Evolutionary conservation across 306 rosid genomes (phyloP).

Genomic region (Comarum palustre): DNA sequence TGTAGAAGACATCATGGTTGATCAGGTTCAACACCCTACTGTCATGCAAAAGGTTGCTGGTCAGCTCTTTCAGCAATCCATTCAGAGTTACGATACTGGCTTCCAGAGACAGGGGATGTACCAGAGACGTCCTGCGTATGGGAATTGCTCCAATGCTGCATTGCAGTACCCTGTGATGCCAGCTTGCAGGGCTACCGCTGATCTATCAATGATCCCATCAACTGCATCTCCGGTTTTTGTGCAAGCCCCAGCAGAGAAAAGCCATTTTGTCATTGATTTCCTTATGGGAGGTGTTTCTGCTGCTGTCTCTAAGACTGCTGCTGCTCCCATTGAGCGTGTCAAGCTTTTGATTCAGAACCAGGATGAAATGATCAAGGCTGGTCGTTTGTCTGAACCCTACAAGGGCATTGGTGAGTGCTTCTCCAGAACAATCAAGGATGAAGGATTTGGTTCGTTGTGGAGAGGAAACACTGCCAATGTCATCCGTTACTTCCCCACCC

Average conservation of each 20-base stretch:
- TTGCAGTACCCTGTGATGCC: conserved; percentile 51
- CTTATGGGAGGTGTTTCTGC: conserved; percentile 97
- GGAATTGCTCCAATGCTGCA: conserved; percentile 63
- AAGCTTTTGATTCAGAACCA: conserved; percentile 90
- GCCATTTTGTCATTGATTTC: conserved; percentile 63
- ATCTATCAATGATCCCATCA: conserved; percentile 49
- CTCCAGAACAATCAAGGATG: conserved; percentile 54
- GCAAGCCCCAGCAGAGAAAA: conserved; percentile 78
- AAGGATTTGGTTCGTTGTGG: conserved; percentile 69
- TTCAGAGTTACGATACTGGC: conserved; percentile 40
- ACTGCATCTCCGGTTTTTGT: conserved; percentile 73
- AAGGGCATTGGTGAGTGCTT: conserved; percentile 96
- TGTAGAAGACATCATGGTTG: conserved; percentile 62
- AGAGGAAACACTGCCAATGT: conserved; percentile 90
- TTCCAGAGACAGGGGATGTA: conserved; percentile 42
- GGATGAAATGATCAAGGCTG: conserved; percentile 79
- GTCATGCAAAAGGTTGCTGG: conserved; percentile 74
- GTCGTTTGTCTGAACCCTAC: conserved; percentile 81
- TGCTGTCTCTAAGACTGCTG: conserved; percentile 91
- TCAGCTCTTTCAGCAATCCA: conserved; percentile 55
- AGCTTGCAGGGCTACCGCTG: conserved; percentile 49
- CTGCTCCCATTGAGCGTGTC: conserved; percentile 91
- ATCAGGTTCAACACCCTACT: conserved; percentile 72
- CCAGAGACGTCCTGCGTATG: conserved; percentile 52
- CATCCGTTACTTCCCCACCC: conserved; percentile 65